Conservation (phyloP, 805 yeast genomes). For the Metschnikowia orientalis region DNA sequence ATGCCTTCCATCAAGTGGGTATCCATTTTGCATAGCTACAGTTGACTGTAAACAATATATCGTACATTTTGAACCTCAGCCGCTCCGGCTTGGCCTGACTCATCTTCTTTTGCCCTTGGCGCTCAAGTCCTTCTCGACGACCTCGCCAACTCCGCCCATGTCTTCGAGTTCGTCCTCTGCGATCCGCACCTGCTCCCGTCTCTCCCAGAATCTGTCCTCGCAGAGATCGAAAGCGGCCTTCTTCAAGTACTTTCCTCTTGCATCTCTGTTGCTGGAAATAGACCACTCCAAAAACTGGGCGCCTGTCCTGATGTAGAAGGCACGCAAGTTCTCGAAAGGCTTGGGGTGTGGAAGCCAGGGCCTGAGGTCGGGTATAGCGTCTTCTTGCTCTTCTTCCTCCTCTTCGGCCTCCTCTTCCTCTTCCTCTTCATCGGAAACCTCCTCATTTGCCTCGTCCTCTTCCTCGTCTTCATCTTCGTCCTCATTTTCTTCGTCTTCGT, state of each 20-base stretch:
- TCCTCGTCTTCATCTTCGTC: constrained; percentile 60
- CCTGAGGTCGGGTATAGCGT: constrained; percentile 80
- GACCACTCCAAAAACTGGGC: constrained; percentile 91
- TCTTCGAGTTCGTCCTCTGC: constrained; percentile 90
- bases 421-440: constrained; percentile 43
- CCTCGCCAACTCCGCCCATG: constrained; percentile 84
- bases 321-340: constrained; percentile 80
- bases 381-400: constrained; percentile 56
- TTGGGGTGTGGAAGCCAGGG: constrained; percentile 98
- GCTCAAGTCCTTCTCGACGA: constrained; percentile 66
- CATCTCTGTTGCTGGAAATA: constrained; percentile 75
- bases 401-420: constrained; percentile 68
- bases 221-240: constrained; percentile 84
- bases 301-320: constrained; percentile 82
- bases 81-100: too few relatives aligned
- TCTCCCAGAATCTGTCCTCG: constrained; percentile 98
- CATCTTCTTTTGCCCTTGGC: constrained; percentile 48
- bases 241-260: constrained; percentile 86
- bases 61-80: too few relatives aligned
- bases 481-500: constrained; percentile 50
- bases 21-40: constrained; percentile 82
- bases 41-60: background rate
- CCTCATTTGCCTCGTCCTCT: constrained; percentile 40
- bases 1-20: constrained; percentile 95
- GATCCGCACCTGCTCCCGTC: constrained; percentile 85